phyloP scores from a whole-genome alignment of 768 basidiomycete species.

The Hysterangium stoloniferum region DNA sequence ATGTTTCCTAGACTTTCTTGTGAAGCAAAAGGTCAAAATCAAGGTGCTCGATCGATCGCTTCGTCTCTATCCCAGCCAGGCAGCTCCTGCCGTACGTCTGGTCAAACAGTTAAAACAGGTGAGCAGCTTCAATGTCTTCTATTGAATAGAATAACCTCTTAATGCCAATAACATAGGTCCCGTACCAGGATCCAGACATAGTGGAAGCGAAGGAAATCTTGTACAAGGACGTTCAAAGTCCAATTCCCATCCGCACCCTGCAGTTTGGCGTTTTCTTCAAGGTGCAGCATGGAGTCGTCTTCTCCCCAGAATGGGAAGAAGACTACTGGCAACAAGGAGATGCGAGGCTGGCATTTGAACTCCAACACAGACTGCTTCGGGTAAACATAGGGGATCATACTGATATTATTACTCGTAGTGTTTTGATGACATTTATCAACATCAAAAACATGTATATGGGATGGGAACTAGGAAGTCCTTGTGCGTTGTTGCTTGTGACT shows the following conservation, averaged over 20 bases:
- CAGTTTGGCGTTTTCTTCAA: slow-evolving; percentile 62
- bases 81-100: background rate
- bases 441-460: slow-evolving; percentile 57
- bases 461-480: slow-evolving; percentile 52
- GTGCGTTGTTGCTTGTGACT: slow-evolving; percentile 31
- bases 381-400: slow-evolving; percentile 58
- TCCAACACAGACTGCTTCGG: slow-evolving; percentile 59
- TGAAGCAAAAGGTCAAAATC: slow-evolving; percentile 21
- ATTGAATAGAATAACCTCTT: slow-evolving; percentile 10
- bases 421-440: slow-evolving; percentile 49
- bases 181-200: slow-evolving; percentile 27
- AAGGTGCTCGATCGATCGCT: slow-evolving; percentile 10
- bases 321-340: slow-evolving; percentile 35
- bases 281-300: slow-evolving; percentile 22
- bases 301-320: slow-evolving; percentile 65
- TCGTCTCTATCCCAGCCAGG: background rate
- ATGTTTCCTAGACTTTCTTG: slow-evolving; percentile 40
- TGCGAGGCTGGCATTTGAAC: slow-evolving; percentile 54
- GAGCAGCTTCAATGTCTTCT: slow-evolving; percentile 40
- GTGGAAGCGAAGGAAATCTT: slow-evolving; percentile 43
- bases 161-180: slow-evolving; percentile 8
- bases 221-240: slow-evolving; percentile 35
- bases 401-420: slow-evolving; percentile 41
- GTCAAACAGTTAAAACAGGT: slow-evolving; percentile 42
- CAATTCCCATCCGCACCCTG: slow-evolving; percentile 49